phyloP scores from a whole-genome alignment of 768 basidiomycete genomes.

The Xerocomellus intermedius region DNA sequence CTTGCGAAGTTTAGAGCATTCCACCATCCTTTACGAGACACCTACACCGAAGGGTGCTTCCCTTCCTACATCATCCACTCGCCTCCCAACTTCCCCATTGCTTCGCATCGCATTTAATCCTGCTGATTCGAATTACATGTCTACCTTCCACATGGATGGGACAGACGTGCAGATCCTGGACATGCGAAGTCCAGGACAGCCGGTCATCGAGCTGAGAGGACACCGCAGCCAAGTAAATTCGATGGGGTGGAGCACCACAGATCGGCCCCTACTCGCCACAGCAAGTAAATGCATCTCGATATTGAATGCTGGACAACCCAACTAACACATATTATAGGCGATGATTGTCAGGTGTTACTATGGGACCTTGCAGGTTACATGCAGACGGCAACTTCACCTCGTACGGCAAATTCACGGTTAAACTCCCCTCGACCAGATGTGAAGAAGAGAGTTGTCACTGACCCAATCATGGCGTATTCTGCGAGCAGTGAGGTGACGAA shows the following conservation, averaged over 20 bases:
- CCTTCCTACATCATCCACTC: slow-evolving; percentile 55
- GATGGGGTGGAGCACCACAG: slow-evolving; percentile 86
- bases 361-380: slow-evolving; percentile 82
- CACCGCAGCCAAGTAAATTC: slow-evolving; percentile 84
- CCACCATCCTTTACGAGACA: slow-evolving; percentile 96
- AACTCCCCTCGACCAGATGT: slow-evolving; percentile 81
- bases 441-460: slow-evolving; percentile 69
- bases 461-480: slow-evolving; percentile 84
- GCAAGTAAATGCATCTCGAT: slow-evolving; percentile 57
- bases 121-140: slow-evolving; percentile 90
- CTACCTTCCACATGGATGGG: slow-evolving; percentile 95
- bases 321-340: slow-evolving; percentile 49
- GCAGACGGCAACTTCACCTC: slow-evolving; percentile 62
- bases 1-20: slow-evolving; percentile 93
- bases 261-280: slow-evolving; percentile 81
- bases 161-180: slow-evolving; percentile 89
- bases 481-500: slow-evolving; percentile 77
- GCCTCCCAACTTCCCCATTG: slow-evolving; percentile 77
- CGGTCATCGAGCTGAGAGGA: slow-evolving; percentile 86
- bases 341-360: slow-evolving; percentile 90
- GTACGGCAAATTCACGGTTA: slow-evolving; percentile 65
- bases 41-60: slow-evolving; percentile 73
- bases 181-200: slow-evolving; percentile 94
- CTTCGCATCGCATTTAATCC: slow-evolving; percentile 91
- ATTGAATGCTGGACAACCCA: not conserved